phyloP scores from a whole-genome alignment of 106 monocot genomes.

The Triglochin maritima region DNA sequence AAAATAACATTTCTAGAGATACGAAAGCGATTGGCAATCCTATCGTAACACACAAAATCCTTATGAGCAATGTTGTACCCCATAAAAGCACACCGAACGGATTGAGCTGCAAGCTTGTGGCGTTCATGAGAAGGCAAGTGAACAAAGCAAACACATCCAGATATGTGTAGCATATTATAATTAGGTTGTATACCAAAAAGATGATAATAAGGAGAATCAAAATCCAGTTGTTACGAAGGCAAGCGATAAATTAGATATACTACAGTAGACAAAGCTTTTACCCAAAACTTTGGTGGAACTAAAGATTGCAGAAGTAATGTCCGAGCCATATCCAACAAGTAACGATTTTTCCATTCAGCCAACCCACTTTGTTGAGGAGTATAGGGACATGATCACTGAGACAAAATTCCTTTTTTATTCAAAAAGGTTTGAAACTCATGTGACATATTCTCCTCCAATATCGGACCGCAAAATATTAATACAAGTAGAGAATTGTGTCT shows the following conservation, averaged over 20 bases:
- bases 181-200: slow-evolving; percentile 4
- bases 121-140: neutral
- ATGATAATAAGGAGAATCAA: neutral
- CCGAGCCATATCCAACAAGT: slow-evolving; percentile 2
- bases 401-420: neutral
- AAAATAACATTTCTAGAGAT: neutral
- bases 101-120: neutral
- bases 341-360: slow-evolving; percentile 8
- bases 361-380: slow-evolving; percentile 16
- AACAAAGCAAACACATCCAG: slow-evolving; percentile 15
- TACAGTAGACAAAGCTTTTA: neutral
- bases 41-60: slow-evolving; percentile 1
- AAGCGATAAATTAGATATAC: slow-evolving; percentile 11
- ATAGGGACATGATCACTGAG: slow-evolving; percentile 14
- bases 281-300: neutral
- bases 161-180: slow-evolving; percentile 4
- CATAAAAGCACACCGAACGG: slow-evolving; percentile 10
- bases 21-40: no score
- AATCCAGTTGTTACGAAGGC: neutral
- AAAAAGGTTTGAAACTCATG: slow-evolving; percentile 8
- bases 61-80: slow-evolving; percentile 3
- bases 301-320: slow-evolving; percentile 3
- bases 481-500: slow-evolving; percentile 6
- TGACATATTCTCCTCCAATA: slow-evolving; percentile 11
- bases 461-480: slow-evolving; percentile 7